Evolutionary conservation across 306 rosid species (phyloP).

Genomic region (Cucumis melo): DNA sequence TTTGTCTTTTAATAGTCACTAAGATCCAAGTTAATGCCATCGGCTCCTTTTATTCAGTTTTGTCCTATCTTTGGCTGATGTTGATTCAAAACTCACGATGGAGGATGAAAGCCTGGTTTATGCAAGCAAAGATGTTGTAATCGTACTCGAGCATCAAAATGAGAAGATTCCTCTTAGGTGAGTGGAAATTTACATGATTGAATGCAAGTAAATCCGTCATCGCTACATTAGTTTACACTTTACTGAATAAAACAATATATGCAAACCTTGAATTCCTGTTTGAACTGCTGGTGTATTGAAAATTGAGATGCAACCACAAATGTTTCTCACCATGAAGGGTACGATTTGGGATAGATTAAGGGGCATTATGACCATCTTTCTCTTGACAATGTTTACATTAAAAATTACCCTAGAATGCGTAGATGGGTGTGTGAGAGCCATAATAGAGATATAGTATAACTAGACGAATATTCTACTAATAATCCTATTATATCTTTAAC

Average conservation of each 20-base stretch:
- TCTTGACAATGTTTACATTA: background rate
- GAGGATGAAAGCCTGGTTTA: slow-evolving; percentile 91
- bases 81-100: slow-evolving; percentile 85
- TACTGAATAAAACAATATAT: background rate
- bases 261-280: background rate
- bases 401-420: background rate
- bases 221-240: background rate
- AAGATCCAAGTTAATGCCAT: slow-evolving; percentile 9
- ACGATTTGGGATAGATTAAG: background rate
- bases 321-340: background rate
- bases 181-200: slow-evolving; percentile 17
- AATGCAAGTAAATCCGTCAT: background rate
- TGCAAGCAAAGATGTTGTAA: slow-evolving; percentile 84
- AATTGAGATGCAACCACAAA: background rate
- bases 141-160: slow-evolving; percentile 93
- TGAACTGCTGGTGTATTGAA: background rate
- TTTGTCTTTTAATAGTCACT: background rate
- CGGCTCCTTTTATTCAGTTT: slow-evolving; percentile 38
- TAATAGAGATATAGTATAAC: too few species aligned
- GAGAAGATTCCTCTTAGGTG: slow-evolving; percentile 81
- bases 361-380: background rate
- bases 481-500: too few species aligned
- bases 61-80: slow-evolving; percentile 88
- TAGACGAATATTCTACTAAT: too few species aligned
- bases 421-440: background rate